A percentile compares a stretch with the other conserved stretches of the same genome.
These are phyloP conservation scores for Wickerhamiella sergipiensis DNA, from an alignment of 805 yeast species.

Conservation along the genomic window DNA sequence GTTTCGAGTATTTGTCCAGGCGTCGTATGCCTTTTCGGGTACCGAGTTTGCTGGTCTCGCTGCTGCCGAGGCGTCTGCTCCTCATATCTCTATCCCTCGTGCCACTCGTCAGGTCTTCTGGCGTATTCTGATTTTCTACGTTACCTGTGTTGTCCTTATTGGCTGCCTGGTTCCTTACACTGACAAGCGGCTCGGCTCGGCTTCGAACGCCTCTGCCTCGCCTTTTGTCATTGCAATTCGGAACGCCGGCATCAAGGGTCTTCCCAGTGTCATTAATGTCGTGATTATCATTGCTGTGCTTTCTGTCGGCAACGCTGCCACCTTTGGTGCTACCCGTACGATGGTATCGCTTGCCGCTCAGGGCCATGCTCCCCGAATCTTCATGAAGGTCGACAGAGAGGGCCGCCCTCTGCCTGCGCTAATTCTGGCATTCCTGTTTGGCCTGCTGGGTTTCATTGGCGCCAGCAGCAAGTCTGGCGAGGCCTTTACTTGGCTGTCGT, in stretches of 20 bases:
- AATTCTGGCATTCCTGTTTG: constrained; percentile 32
- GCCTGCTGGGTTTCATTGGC: constrained; percentile 46
- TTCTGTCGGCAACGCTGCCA: constrained; percentile 63
- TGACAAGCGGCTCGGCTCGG: constrained; percentile 35
- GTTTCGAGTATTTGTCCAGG: constrained; percentile 58
- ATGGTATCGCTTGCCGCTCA: constrained; percentile 54
- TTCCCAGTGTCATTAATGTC: constrained; percentile 59
- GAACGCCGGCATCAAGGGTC: constrained; percentile 50
- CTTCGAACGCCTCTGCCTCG: constrained; percentile 50
- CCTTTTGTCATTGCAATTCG: constrained; percentile 64
- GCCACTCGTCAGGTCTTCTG: constrained; percentile 76
- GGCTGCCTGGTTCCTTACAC: constrained; percentile 62
- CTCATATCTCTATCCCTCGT: constrained; percentile 50
- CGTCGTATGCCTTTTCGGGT: constrained; percentile 68
- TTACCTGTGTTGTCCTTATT: constrained; percentile 39
- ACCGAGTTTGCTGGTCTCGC: constrained; percentile 66
- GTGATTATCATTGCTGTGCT: constrained; percentile 55
- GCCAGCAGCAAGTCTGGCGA: constrained; percentile 37
- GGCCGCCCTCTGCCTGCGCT: constrained; percentile 74
- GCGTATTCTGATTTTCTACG: constrained; percentile 62
- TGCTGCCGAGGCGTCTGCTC: constrained; percentile 63
- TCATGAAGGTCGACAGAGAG: constrained; percentile 56
- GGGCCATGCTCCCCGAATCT: constrained; percentile 45
- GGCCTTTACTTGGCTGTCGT: constrained; percentile 62
- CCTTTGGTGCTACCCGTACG: constrained; percentile 57